Evolutionary conservation across 192 early-diverging fungal species (phyloP).

Genomic region (Coemansia sp.): DNA sequence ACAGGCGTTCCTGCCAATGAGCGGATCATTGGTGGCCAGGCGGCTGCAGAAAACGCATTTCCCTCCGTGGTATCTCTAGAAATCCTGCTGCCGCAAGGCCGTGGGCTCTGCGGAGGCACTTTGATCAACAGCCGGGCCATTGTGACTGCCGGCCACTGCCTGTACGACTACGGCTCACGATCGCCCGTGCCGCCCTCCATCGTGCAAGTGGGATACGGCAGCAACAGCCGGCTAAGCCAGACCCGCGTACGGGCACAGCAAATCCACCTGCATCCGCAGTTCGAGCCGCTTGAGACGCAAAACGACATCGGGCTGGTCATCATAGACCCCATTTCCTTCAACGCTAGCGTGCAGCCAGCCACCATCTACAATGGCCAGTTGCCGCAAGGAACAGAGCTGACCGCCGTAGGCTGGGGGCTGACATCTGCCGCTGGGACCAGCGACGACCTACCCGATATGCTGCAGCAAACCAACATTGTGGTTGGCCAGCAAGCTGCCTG

Average conservation of each 20-base stretch:
- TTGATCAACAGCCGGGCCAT: slow-evolving; percentile 25
- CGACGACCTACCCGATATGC: slow-evolving; percentile 15
- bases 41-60: slow-evolving; percentile 11
- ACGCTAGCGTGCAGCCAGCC: neutral
- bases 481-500: slow-evolving; percentile 24
- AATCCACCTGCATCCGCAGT: slow-evolving; percentile 21
- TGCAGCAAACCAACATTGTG: slow-evolving; percentile 28
- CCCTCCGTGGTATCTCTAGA: slow-evolving; percentile 28
- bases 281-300: slow-evolving; percentile 12
- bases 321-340: slow-evolving; percentile 8
- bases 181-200: neutral
- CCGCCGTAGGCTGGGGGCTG: slow-evolving; percentile 41
- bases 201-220: slow-evolving; percentile 25
- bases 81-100: slow-evolving; percentile 6
- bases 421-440: slow-evolving; percentile 6
- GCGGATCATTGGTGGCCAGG: slow-evolving; percentile 35
- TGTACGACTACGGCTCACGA: slow-evolving; percentile 13
- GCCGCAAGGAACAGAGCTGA: slow-evolving; percentile 14
- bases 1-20: slow-evolving; percentile 2
- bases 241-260: neutral
- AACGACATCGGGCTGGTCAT: slow-evolving; percentile 32
- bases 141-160: slow-evolving; percentile 44
- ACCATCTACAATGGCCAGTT: slow-evolving; percentile 25
- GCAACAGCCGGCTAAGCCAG: slow-evolving; percentile 14
- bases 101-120: slow-evolving; percentile 41